Evolutionary conservation across 2,329 filamentous ascomycete genomes (phyloP), one percentile per base, ranked within the genome.

Genomic region (Cordyceps cicadae): DNA sequence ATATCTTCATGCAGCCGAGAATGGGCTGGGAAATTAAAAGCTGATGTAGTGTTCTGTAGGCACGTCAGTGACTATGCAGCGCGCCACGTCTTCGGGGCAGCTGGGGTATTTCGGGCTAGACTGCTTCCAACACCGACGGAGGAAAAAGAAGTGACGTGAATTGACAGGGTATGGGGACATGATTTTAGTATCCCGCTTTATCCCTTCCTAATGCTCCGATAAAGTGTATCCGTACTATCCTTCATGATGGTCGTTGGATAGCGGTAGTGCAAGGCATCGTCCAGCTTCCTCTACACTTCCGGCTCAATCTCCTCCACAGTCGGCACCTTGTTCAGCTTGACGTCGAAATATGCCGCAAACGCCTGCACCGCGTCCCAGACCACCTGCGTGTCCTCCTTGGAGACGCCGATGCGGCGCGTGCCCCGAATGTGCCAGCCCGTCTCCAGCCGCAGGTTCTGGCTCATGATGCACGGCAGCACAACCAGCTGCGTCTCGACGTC

Each of bases 401-500:
- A 66, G 19, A 71, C 69, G 0, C 70, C 69, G 12, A 70, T 66
- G 0, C 69, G 61, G 17, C 69, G 61, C 3, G 67, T 70, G 61
- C 64, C 45, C 49, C 61, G 55, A 59, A 62, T 72, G 69, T 86
- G 82, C 81, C 82, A 86, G 17, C 74, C 76, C 1, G 81, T 81
- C 67, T 83, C 78, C 1, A 72, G 70, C 0, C 70, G 70, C 19
- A 85, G 67, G 61, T 85, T 84, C 66, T 85, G 82, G 6, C 80
- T 80, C 79, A 84, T 81, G 60, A 86, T 84, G 1, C 77, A 79
- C 3, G 76, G 70, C 3, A 84, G 69, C 1, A 82, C 79, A 1
- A 82, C 76, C 9, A 85, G 69, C 65, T 85, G 78, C 1, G 82
- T 84, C 53, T 83, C 82, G 3, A 81, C 62, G 11, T 79, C 78